These are phyloP conservation scores for Plantago elongata DNA, from an alignment of 257 asterid species.

Conservation along the genomic window DNA sequence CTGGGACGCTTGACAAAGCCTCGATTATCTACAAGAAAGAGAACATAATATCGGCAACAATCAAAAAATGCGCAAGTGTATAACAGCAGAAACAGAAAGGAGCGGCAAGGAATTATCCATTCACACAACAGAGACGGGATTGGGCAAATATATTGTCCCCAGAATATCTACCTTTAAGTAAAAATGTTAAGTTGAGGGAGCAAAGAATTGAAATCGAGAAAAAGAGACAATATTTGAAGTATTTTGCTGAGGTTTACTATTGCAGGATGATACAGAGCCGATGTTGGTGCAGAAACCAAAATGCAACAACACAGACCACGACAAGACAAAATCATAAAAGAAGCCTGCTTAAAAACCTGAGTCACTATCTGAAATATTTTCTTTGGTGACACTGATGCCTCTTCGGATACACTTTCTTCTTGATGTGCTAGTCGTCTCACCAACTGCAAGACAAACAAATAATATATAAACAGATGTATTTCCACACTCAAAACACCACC, in stretches of 20 bases:
- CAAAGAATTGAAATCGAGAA: no score
- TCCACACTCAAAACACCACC: background rate
- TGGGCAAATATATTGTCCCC: background rate
- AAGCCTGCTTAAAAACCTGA: constrained; percentile 41
- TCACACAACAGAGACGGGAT: constrained; percentile 4
- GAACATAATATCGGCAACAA: constrained; percentile 14
- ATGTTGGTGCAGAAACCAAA: constrained; percentile 11
- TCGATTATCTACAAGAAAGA: constrained; percentile 68
- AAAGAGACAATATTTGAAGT: constrained; percentile 12
- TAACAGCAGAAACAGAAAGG: constrained; percentile 8
- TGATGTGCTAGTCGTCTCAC: constrained; percentile 71
- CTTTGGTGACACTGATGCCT: constrained; percentile 65
- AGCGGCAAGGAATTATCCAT: constrained; percentile 1
- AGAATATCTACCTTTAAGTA: background rate
- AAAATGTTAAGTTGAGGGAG: background rate
- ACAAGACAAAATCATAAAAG: constrained; percentile 9
- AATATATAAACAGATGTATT: constrained; percentile 11
- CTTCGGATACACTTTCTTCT: constrained; percentile 63
- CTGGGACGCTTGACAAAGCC: constrained; percentile 74
- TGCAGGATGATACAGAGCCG: constrained; percentile 7
- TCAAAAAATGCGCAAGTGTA: constrained; percentile 7
- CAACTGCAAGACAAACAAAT: constrained; percentile 47
- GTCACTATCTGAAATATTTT: constrained; percentile 78
- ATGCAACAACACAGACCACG: constrained; percentile 4
- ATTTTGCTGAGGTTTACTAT: constrained; percentile 9